phyloP scores from a whole-genome alignment of 164 flowering plant genomes.

The Vitis riparia region DNA sequence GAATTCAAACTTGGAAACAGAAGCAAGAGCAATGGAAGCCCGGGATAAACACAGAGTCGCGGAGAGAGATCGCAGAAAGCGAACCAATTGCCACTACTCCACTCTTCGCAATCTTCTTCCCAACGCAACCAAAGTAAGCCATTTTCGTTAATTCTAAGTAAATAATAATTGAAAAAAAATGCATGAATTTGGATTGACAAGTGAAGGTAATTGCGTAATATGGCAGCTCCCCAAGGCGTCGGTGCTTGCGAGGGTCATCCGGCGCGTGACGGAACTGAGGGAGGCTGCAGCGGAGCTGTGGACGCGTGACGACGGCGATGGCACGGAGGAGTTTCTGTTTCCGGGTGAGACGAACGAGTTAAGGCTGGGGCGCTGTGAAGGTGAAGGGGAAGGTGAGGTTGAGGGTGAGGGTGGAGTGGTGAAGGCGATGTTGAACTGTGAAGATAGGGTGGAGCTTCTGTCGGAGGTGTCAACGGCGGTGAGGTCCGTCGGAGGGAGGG shows the following conservation, averaged over 20 bases:
- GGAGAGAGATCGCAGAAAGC: conserved; percentile 37
- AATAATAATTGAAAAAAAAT: no score
- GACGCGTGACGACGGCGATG: background rate
- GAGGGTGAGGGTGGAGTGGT: conserved; percentile 9
- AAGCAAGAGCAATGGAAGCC: conserved; percentile 16
- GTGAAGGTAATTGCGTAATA: background rate
- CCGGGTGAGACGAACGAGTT: conserved; percentile 38
- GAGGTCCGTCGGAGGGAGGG: conserved; percentile 26
- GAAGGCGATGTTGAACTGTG: conserved; percentile 41
- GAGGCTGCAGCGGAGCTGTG: no score
- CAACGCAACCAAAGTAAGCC: conserved; percentile 41
- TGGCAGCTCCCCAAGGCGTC: conserved; percentile 51
- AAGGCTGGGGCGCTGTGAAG: conserved; percentile 13
- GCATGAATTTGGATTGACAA: background rate
- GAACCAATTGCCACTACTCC: conserved; percentile 38
- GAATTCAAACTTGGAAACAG: background rate
- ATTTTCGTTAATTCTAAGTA: background rate
- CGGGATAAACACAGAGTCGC: conserved; percentile 48
- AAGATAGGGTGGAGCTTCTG: conserved; percentile 38
- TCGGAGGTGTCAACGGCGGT: conserved; percentile 34
- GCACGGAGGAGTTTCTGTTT: conserved; percentile 1
- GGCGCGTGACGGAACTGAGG: conserved; percentile 18
- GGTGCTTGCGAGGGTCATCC: conserved; percentile 39
- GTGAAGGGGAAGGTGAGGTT: no score
- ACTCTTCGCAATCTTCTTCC: conserved; percentile 47